Percentiles rank a stretch among this genome's conserved stretches.
Conservation (phyloP, 768 basidiomycete genomes). For the Termitomyces bulborhizus region DNA sequence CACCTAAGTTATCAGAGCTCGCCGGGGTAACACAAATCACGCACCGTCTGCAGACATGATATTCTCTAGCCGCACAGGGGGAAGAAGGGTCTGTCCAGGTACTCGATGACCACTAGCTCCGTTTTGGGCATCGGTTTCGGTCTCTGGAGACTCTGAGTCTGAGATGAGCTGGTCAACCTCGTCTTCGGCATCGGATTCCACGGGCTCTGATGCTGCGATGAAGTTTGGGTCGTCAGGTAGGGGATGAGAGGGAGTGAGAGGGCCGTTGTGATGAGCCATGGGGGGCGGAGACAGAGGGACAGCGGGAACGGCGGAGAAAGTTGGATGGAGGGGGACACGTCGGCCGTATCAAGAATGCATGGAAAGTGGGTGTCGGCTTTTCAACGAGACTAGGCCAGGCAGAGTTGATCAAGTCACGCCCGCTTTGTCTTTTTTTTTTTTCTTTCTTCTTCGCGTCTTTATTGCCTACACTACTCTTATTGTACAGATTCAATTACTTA, state of each 20-base stretch:
- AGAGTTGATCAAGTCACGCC: conserved; percentile 10
- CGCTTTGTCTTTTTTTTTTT: not conserved
- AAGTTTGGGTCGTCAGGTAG: conserved; percentile 1
- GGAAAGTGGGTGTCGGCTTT: conserved; percentile 7
- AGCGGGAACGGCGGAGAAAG: not conserved
- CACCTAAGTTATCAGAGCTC: conserved; percentile 1
- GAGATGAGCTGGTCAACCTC: conserved; percentile 66
- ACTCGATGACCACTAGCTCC: conserved; percentile 32
- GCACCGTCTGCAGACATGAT: conserved; percentile 76
- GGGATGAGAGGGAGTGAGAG: not conserved
- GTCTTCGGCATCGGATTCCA: conserved; percentile 47
- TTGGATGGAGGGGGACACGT: conserved; percentile 1
- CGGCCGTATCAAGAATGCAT: conserved; percentile 13
- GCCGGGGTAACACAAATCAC: conserved; percentile 14
- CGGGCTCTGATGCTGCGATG: conserved; percentile 12
- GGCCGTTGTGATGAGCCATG: conserved; percentile 7
- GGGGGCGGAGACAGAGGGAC: not conserved
- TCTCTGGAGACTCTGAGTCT: conserved; percentile 39
- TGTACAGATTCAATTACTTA: conserved; percentile 5
- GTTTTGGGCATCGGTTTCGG: conserved; percentile 24
- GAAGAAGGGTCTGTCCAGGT: conserved; percentile 64
- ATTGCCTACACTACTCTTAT: not conserved
- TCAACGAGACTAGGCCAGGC: conserved; percentile 1
- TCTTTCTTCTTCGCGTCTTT: conserved; percentile 4
- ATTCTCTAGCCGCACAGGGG: conserved; percentile 61